phyloP scores from a whole-genome alignment of 495 filamentous ascomycete genomes.

The Tuber aestivum region DNA sequence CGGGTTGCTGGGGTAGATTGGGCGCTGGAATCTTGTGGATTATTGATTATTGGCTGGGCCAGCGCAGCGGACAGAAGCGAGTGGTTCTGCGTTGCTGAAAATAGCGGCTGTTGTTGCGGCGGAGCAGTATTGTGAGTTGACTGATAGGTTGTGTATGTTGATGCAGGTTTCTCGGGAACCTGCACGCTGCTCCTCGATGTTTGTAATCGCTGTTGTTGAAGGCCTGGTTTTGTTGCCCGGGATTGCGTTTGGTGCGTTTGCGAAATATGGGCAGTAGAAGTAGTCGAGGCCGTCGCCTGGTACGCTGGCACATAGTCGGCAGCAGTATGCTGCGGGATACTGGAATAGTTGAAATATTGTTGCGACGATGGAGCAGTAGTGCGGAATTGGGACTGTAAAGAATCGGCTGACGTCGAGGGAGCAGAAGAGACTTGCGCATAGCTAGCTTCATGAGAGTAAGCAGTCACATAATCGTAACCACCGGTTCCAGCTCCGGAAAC shows the following conservation, averaged over 20 bases:
- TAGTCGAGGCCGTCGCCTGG: neutral
- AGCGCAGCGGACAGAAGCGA: neutral
- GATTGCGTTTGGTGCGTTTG: neutral
- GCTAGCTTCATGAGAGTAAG: neutral
- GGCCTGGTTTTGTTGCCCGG: neutral
- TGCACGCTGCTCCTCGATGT: neutral
- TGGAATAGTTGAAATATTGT: neutral
- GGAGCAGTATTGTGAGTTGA: neutral
- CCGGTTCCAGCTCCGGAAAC: neutral
- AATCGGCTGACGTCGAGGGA: neutral
- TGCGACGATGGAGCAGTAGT: neutral
- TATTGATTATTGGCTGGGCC: neutral
- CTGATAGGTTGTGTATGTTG: neutral
- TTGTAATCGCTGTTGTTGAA: neutral
- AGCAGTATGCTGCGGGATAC: neutral
- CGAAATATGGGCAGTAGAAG: neutral
- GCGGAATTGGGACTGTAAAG: neutral
- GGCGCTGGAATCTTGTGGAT: neutral
- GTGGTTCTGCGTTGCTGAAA: neutral
- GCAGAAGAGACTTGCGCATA: neutral
- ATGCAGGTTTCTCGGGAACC: neutral
- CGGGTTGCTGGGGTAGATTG: slow-evolving; percentile 1
- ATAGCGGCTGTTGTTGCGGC: neutral
- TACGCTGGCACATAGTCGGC: neutral
- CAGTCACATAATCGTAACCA: neutral